Conservation (phyloP, 1,139 yeast genomes). For the Entelexis paramagnoliae region DNA sequence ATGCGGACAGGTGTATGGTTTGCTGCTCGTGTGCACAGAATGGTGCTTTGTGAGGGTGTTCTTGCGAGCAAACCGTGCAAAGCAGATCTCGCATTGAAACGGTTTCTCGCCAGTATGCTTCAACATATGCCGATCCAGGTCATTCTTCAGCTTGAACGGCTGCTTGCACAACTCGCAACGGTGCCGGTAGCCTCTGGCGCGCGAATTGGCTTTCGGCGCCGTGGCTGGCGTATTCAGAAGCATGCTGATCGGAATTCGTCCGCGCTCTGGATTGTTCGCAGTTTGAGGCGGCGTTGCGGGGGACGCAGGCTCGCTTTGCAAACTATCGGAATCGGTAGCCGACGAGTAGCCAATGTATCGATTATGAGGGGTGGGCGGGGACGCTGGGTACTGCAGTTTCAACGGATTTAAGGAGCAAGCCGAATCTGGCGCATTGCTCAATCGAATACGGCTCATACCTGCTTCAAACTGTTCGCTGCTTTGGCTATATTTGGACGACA, state of each 20-base stretch:
- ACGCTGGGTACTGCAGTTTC: background rate
- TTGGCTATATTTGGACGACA: background rate
- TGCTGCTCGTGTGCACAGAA: slow-evolving; percentile 80
- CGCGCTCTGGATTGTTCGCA: background rate
- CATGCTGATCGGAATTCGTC: slow-evolving; percentile 2
- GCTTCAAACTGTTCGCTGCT: too few species aligned
- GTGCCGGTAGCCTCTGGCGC: background rate
- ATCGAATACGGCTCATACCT: background rate
- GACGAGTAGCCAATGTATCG: too few species aligned
- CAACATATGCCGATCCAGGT: background rate
- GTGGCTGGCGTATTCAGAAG: background rate
- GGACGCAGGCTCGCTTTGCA: background rate
- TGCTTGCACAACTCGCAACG: slow-evolving; percentile 25
- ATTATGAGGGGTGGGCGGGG: too few species aligned
- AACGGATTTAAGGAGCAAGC: background rate
- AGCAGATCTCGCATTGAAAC: slow-evolving; percentile 31
- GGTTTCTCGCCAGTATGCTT: slow-evolving; percentile 5
- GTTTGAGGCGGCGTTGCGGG: background rate
- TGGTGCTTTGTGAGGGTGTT: slow-evolving; percentile 90
- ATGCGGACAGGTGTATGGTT: slow-evolving; percentile 69
- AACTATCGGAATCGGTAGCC: background rate
- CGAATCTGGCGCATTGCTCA: background rate
- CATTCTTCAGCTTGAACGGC: slow-evolving; percentile 5
- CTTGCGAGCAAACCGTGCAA: slow-evolving; percentile 47
- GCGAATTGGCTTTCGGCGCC: background rate